Evolutionary conservation across 2,329 filamentous ascomycete species (phyloP), one percentile per base, ranked within the genome.

Genomic region (Colletotrichum endophyticum): DNA sequence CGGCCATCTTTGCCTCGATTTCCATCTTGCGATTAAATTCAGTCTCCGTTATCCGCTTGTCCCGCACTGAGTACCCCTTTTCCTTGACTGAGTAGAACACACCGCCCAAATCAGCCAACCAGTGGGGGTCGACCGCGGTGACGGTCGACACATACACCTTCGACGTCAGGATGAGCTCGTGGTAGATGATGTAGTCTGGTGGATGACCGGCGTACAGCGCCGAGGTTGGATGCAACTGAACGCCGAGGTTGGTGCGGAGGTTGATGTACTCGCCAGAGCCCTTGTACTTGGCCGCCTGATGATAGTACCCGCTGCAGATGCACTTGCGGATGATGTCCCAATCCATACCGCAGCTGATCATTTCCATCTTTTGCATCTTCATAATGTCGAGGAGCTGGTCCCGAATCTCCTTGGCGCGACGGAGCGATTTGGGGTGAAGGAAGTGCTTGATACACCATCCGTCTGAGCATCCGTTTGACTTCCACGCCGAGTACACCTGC

Each of bases 81-180:
- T 99, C 96, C 86, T 98, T 98, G 82, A 99, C 91, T 2, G 94
- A 97, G 85, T 99, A 99, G 85, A 99, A 99, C 0, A 99, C 97
- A 3, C 96, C 97, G 39, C 98, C 97, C 8, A 99, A 89, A 83
- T 99, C 97, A 8, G 97, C 97, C 56, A 99, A 91, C 97, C 97
- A 99, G 83, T 98, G 95, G 69, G 97, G 96, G 84, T 99, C 97
- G 2, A 99, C 97, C 2, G 95, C 92, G 6, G 97, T 99, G 12
- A 99, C 97, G 6, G 95, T 98, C 5, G 95, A 98, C 93, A 99
- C 98, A 87, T 99, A 99, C 84, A 99, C 97, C 83, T 98, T 98
- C 73, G 94, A 95, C 0, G 97, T 99, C 77, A 99, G 92, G 80
- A 99, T 98, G 75, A 99, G 91, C 85, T 99, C 97, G 88, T 99